phyloP scores from a whole-genome alignment of 345 rosid species.

The Eucalyptus cladocalyx region DNA sequence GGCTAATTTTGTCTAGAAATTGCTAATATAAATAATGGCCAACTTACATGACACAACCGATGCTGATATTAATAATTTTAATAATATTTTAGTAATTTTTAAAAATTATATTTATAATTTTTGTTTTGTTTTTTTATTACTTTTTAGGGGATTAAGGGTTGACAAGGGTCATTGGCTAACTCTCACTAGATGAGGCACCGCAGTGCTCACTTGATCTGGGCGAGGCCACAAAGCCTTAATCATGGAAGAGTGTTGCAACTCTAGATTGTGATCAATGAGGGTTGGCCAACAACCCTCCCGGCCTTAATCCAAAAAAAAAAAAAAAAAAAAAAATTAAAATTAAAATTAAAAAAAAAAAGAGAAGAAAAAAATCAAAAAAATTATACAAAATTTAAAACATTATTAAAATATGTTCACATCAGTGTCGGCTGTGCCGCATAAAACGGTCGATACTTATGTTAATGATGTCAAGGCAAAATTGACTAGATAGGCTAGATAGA shows the following conservation, averaged over 20 bases:
- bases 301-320: not conserved
- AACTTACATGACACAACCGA: rapidly evolving
- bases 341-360: too few species aligned
- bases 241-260: not conserved
- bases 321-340: rapidly evolving
- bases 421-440: rapidly evolving
- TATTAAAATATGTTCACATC: too few species aligned
- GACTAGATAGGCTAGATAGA: rapidly evolving
- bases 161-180: not conserved
- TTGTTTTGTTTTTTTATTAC: too few species aligned
- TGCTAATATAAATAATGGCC: rapidly evolving
- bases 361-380: too few species aligned
- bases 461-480: too few species aligned
- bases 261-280: not conserved
- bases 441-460: too few species aligned
- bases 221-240: not conserved
- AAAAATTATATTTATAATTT: too few species aligned
- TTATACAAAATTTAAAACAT: too few species aligned
- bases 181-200: not conserved
- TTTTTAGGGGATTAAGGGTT: too few species aligned
- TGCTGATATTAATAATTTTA: too few species aligned
- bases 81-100: too few species aligned
- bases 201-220: not conserved
- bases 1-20: too few species aligned
- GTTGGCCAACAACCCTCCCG: not conserved